Percentiles rank a stretch among this genome's conserved stretches.
Conservation (phyloP, 1,284 basidiomycete genomes). For the Chondrostereum purpureum region DNA sequence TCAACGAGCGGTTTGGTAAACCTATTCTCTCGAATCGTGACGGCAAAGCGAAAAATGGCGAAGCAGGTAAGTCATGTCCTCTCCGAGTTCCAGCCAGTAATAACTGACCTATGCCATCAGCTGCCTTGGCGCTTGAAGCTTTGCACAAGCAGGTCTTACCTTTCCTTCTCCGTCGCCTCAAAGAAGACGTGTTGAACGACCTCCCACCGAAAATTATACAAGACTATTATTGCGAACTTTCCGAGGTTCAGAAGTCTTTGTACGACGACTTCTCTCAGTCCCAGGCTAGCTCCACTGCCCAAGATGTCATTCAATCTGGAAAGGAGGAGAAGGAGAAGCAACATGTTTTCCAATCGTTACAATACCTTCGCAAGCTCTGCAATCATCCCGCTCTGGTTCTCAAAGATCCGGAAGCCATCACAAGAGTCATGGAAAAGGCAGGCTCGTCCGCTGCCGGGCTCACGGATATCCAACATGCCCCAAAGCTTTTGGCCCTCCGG, state of each 20-base stretch:
- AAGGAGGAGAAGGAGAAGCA: slow-evolving; percentile 51
- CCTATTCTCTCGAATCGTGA: slow-evolving; percentile 95
- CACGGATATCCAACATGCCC: slow-evolving; percentile 85
- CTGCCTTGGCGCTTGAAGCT: slow-evolving; percentile 89
- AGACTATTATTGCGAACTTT: slow-evolving; percentile 98
- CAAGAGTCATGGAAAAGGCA: slow-evolving; percentile 57
- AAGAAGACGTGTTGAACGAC: slow-evolving; percentile 96
- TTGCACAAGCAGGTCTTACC: slow-evolving; percentile 99
- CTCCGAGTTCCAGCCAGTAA: slow-evolving; percentile 4
- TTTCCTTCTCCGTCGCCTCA: slow-evolving; percentile 92
- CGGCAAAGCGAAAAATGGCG: slow-evolving; percentile 90
- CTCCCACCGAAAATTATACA: slow-evolving; percentile 99
- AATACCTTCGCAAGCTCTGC: slow-evolving; percentile 96
- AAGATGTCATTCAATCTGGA: slow-evolving; percentile 53
- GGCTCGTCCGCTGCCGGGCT: slow-evolving; percentile 40
- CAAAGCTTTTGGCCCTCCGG: slow-evolving; percentile 90
- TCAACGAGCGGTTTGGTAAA: slow-evolving; percentile 95
- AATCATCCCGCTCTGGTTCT: slow-evolving; percentile 93
- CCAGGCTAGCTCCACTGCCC: slow-evolving; percentile 59
- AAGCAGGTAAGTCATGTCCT: slow-evolving; percentile 69
- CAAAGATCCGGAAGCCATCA: slow-evolving; percentile 60
- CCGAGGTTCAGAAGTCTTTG: slow-evolving; percentile 86
- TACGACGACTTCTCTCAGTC: slow-evolving; percentile 93
- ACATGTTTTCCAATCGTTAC: slow-evolving; percentile 94
- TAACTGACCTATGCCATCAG: slow-evolving; percentile 30